Evolutionary conservation across 2,329 filamentous ascomycete genomes (phyloP), one percentile per base, ranked within the genome.

Genomic region (Fusarium mexicanum): DNA sequence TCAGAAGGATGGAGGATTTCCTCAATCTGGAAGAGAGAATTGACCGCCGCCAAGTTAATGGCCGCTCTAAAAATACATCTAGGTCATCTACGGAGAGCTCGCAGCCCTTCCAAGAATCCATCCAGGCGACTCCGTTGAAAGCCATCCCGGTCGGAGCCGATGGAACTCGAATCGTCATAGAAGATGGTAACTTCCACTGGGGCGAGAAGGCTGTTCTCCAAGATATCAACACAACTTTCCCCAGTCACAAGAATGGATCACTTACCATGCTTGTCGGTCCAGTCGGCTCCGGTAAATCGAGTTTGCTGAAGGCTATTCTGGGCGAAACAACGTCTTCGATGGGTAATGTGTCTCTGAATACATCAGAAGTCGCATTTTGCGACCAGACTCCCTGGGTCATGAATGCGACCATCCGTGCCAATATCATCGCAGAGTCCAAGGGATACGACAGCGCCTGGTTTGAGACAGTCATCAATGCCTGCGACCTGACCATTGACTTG

Each of bases 401-500:
- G 65, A 84, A 84, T 29, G 80, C 75, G 0, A 79, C 79, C 0
- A 77, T 84, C 9, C 76, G 80, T 4, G 74, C 80, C 22, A 84
- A 84, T 40, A 82, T 85, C 13, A 62, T 82, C 10, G 82, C 79
- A 2, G 75, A 80, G 26, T 79, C 77, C 6, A 71, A 69, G 8
- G 69, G 51, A 1, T 82, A 79, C 46, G 80, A 85, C 7, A 73
- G 74, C 0, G 20, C 55, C 1, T 80, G 83, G 76, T 84, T 84
- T 48, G 59, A 74, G 1, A 73, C 69, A 5, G 80, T 84, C 1
- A 35, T 83, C 7, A 66, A 78, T 7, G 80, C 81, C 1, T 85
- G 84, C 29, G 81, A 80, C 41, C 69, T 84, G 26, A 53, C 73
- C 4, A 67, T 74, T 4, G 83, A 84, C 35, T 50, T 81, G 13